phyloP scores from a whole-genome alignment of 345 rosid genomes.

The Pseudoturritis turrita region DNA sequence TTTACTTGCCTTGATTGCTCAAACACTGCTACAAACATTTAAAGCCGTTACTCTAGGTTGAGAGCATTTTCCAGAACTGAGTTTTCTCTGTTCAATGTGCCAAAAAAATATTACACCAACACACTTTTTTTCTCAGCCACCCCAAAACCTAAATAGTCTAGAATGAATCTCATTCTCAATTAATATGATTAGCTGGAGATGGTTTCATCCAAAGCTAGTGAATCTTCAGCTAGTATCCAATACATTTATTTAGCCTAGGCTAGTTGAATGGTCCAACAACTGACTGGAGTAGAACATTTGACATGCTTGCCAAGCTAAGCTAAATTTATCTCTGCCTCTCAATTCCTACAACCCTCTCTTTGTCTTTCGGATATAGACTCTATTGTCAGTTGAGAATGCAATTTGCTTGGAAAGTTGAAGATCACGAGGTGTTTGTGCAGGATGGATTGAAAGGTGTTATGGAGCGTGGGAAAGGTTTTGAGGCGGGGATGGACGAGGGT shows the following conservation, averaged over 20 bases:
- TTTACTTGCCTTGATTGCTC: constrained; percentile 1
- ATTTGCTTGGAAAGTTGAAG: neutral
- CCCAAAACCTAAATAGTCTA: neutral
- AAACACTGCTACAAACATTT: neutral
- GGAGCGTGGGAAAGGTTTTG: constrained; percentile 58
- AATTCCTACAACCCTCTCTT: neutral
- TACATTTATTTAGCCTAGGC: constrained; percentile 8
- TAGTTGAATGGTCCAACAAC: neutral
- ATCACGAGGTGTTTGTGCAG: constrained; percentile 33
- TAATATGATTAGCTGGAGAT: neutral
- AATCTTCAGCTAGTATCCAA: neutral
- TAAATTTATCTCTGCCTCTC: neutral
- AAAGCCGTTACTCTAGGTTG: neutral
- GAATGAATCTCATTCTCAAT: neutral
- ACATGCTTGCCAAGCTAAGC: constrained; percentile 4
- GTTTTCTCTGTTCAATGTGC: neutral
- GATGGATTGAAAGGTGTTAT: constrained; percentile 46
- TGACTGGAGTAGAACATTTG: constrained; percentile 9
- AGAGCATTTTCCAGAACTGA: neutral
- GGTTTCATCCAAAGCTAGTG: neutral
- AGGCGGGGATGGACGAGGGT: constrained; percentile 43
- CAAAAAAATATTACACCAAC: neutral
- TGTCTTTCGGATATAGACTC: neutral
- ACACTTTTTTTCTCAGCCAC: neutral
- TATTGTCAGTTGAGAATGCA: neutral